phyloP scores from a whole-genome alignment of 176 grass and related monocot species.

The Zea luxurians region DNA sequence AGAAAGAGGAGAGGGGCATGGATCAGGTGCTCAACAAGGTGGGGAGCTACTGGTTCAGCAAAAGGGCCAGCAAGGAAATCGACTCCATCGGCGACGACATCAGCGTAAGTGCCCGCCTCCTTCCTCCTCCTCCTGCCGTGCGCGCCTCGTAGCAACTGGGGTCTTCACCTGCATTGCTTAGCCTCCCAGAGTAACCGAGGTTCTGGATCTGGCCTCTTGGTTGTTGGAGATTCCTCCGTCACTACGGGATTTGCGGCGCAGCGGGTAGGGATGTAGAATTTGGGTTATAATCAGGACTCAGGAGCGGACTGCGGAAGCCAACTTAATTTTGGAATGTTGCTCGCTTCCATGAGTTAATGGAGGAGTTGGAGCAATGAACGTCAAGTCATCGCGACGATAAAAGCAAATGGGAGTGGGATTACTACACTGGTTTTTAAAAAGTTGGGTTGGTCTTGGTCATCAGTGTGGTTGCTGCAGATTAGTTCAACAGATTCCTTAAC shows the following conservation, averaged over 20 bases:
- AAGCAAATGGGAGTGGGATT: neutral
- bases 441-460: neutral
- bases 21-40: constrained; percentile 92
- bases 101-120: constrained; percentile 44
- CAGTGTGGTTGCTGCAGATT: neutral
- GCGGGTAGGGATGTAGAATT: neutral
- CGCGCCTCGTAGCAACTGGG: neutral
- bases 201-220: constrained; percentile 15
- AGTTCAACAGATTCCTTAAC: neutral
- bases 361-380: neutral
- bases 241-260: neutral
- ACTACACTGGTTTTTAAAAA: neutral
- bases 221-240: neutral
- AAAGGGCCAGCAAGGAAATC: constrained; percentile 91
- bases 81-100: constrained; percentile 86
- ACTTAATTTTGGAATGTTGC: neutral
- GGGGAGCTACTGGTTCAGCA: constrained; percentile 90
- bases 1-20: constrained; percentile 36
- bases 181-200: neutral
- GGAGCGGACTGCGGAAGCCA: neutral
- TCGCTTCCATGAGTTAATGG: neutral
- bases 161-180: constrained; percentile 7
- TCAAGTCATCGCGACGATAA: neutral
- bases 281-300: neutral
- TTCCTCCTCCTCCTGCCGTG: neutral